Evolutionary conservation across 371 early-diverging fungal genomes (phyloP).

Genomic region (Mortierella sp.): DNA sequence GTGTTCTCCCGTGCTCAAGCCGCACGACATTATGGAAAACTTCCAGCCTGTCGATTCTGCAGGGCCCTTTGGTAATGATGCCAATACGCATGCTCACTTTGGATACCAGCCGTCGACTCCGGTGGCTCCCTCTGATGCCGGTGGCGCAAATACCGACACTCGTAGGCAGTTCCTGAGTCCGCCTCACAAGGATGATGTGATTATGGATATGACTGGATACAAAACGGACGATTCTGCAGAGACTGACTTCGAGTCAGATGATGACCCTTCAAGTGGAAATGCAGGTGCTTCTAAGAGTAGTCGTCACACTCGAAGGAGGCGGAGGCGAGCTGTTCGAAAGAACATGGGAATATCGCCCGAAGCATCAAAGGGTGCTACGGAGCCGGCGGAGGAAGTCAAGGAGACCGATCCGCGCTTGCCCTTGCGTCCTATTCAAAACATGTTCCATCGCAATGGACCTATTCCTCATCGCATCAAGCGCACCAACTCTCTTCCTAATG

Average conservation of each 20-base stretch:
- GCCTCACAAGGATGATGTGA: conserved; percentile 28
- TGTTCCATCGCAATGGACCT: not conserved
- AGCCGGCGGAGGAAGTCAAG: not conserved
- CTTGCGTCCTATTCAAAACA: conserved; percentile 1
- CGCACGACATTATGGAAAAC: conserved; percentile 36
- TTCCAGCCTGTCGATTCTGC: conserved; percentile 33
- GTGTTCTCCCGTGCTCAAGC: conserved; percentile 23
- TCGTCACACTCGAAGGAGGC: conserved; percentile 5
- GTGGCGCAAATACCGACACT: not conserved
- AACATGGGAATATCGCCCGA: not conserved
- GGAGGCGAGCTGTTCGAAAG: not conserved
- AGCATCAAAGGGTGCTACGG: not conserved
- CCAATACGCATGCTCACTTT: not conserved
- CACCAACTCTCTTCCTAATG: conserved; percentile 28
- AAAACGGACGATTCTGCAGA: conserved; percentile 62
- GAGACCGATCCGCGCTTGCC: conserved; percentile 20
- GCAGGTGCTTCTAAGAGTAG: not conserved
- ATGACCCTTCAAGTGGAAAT: not conserved
- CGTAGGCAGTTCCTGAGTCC: conserved; percentile 9
- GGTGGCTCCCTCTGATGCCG: not conserved
- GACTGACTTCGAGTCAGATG: conserved; percentile 40
- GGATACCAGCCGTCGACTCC: not conserved
- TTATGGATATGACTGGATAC: conserved; percentile 74
- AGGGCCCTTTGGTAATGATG: conserved; percentile 9
- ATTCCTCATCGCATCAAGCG: conserved; percentile 13